Conservation (phyloP, 169 alveolate genomes). For the Plasmodium coatneyi region DNA sequence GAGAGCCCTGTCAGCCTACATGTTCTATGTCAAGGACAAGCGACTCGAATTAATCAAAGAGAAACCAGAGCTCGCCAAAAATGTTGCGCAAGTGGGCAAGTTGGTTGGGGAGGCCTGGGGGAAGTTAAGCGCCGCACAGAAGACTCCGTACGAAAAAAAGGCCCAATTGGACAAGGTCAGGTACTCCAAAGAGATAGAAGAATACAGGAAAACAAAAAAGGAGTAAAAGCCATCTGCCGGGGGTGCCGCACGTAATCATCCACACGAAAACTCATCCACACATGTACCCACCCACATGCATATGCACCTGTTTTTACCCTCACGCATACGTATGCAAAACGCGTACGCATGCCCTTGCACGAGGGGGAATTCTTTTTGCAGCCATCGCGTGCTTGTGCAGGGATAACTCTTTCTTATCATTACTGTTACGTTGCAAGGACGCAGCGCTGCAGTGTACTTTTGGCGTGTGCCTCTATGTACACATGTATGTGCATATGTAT, state of each 20-base stretch:
- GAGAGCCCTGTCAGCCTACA: slow-evolving; percentile 91
- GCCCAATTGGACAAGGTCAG: slow-evolving; percentile 91
- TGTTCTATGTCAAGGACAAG: slow-evolving; percentile 91
- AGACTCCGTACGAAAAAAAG: slow-evolving; percentile 90
- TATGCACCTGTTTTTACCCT: background rate
- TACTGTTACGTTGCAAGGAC: background rate
- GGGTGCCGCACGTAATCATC: background rate
- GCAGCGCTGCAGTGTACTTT: background rate
- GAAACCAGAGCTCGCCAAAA: slow-evolving; percentile 89
- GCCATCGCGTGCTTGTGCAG: background rate
- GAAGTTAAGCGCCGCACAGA: slow-evolving; percentile 86
- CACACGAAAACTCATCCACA: background rate
- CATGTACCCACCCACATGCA: background rate
- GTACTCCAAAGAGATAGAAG: slow-evolving; percentile 90
- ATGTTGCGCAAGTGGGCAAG: slow-evolving; percentile 92
- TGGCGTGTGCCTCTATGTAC: background rate
- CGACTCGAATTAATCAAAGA: slow-evolving; percentile 86
- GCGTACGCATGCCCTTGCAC: background rate
- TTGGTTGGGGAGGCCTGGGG: slow-evolving; percentile 94
- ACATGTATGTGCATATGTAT: background rate
- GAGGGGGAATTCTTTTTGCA: background rate
- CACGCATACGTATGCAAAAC: background rate
- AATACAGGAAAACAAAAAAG: slow-evolving; percentile 73
- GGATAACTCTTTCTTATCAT: background rate
- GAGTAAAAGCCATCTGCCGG: slow-evolving; percentile 29